These are phyloP conservation scores for Aspergillus baeticus DNA, from an alignment of 495 filamentous ascomycete genomes.

Conservation along the genomic window DNA sequence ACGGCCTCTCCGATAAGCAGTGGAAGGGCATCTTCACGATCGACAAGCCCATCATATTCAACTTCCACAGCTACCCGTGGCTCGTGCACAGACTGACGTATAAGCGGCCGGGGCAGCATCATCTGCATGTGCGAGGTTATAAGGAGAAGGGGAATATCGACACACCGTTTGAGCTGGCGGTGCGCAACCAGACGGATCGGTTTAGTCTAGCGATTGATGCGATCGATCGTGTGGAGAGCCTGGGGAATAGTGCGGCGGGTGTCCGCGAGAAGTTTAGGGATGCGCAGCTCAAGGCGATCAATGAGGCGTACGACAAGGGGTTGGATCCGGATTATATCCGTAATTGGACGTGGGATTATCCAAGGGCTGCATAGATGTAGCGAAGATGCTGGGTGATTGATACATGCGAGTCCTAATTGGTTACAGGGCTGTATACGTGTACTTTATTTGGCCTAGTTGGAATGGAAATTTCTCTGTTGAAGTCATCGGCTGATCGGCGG, in stretches of 20 bases:
- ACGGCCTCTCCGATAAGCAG: slow-evolving; percentile 61
- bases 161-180: slow-evolving; percentile 69
- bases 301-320: slow-evolving; percentile 61
- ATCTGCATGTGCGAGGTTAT: slow-evolving; percentile 71
- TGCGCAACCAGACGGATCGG: slow-evolving; percentile 68
- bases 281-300: slow-evolving; percentile 55
- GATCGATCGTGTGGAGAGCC: slow-evolving; percentile 58
- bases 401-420: too few relatives aligned
- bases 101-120: slow-evolving; percentile 59
- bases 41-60: slow-evolving; percentile 70
- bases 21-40: slow-evolving; percentile 66
- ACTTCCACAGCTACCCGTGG: slow-evolving; percentile 79
- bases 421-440: too few relatives aligned
- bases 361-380: slow-evolving; percentile 10
- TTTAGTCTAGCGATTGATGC: slow-evolving; percentile 71
- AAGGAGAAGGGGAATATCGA: slow-evolving; percentile 79
- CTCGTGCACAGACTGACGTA: slow-evolving; percentile 70
- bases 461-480: too few relatives aligned
- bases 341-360: slow-evolving; percentile 62
- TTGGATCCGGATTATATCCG: slow-evolving; percentile 64
- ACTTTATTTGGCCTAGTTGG: too few relatives aligned
- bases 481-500: too few relatives aligned
- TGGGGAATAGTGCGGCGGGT: slow-evolving; percentile 56
- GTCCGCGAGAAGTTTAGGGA: slow-evolving; percentile 61
- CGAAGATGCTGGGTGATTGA: too few relatives aligned